Conservation (phyloP, 129 eudicot species). For the Daucus carota region DNA sequence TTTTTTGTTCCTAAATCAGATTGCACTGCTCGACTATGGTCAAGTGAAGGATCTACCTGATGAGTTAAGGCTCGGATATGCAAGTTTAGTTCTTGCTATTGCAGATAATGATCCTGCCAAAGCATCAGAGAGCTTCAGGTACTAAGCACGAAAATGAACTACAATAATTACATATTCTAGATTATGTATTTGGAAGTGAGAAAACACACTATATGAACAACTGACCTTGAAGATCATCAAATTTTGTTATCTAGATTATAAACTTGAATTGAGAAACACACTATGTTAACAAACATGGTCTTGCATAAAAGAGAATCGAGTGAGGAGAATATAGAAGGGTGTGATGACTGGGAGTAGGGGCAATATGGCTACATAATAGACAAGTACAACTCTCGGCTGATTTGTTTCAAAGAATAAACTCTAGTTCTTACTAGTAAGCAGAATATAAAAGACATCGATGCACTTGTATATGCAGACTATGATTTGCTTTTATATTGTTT, state of each 20-base stretch:
- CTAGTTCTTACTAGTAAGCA: background rate
- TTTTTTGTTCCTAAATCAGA: slow-evolving; percentile 25
- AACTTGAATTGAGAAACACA: background rate
- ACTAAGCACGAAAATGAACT: too few species aligned
- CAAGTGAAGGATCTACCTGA: slow-evolving; percentile 99
- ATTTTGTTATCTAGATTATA: background rate
- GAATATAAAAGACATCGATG: background rate
- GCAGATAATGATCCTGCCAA: slow-evolving; percentile 75
- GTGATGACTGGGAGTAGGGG: background rate
- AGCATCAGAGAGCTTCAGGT: slow-evolving; percentile 84
- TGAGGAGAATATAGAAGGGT: background rate
- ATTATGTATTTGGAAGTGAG: background rate
- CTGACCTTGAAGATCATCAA: background rate
- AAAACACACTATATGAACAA: background rate
- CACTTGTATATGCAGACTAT: background rate
- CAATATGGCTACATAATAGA: background rate
- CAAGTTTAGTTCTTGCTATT: slow-evolving; percentile 78
- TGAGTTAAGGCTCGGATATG: slow-evolving; percentile 78
- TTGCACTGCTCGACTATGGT: slow-evolving; percentile 95
- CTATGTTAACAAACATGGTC: background rate
- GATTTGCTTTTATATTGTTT: background rate
- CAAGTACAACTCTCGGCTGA: background rate
- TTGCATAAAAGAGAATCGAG: background rate
- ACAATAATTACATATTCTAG: background rate
- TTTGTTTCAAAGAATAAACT: background rate